Percentiles rank a stretch among this genome's conserved stretches.
Evolutionary conservation across 108 stramenopile genomes (phyloP).

Genomic region (Pseudonitzschia delicatissima): DNA sequence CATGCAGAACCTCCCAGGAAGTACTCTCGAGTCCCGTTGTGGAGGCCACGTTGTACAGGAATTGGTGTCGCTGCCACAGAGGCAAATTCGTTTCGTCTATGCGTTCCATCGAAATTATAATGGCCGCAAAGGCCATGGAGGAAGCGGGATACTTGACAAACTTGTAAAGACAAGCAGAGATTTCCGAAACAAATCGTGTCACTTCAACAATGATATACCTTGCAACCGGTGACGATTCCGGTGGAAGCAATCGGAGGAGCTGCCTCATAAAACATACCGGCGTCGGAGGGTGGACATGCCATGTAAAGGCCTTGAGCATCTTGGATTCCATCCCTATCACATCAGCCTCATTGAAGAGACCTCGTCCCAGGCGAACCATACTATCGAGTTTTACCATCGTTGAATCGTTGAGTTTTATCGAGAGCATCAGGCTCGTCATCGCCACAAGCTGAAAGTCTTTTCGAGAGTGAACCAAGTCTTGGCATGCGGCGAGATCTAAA

Average conservation of each 20-base stretch:
- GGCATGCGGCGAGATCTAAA: slow-evolving; percentile 47
- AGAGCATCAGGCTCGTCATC: slow-evolving; percentile 74
- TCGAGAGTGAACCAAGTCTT: slow-evolving; percentile 34
- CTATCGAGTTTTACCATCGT: slow-evolving; percentile 62
- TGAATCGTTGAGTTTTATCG: slow-evolving; percentile 69
- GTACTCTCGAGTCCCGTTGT: slow-evolving; percentile 26
- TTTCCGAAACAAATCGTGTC: slow-evolving; percentile 54
- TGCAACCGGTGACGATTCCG: slow-evolving; percentile 29
- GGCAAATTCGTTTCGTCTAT: slow-evolving; percentile 38
- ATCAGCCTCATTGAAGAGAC: slow-evolving; percentile 57
- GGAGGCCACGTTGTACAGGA: slow-evolving; percentile 23
- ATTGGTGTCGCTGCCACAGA: slow-evolving; percentile 31
- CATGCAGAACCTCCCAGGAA: slow-evolving; percentile 21
- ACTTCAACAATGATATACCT: slow-evolving; percentile 53
- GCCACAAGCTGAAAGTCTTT: slow-evolving; percentile 59
- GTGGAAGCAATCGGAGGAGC: slow-evolving; percentile 39
- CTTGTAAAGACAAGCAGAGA: slow-evolving; percentile 49
- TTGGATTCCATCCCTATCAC: slow-evolving; percentile 63
- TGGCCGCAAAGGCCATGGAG: slow-evolving; percentile 46
- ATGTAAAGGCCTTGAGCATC: slow-evolving; percentile 55
- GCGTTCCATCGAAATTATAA: slow-evolving; percentile 52
- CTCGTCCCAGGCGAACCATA: slow-evolving; percentile 52
- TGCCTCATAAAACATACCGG: slow-evolving; percentile 57
- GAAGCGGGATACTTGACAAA: slow-evolving; percentile 54
- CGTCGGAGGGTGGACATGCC: slow-evolving; percentile 76